Evolutionary conservation across 2,329 filamentous ascomycete species (phyloP).

Genomic region (Alternaria metachromatica): DNA sequence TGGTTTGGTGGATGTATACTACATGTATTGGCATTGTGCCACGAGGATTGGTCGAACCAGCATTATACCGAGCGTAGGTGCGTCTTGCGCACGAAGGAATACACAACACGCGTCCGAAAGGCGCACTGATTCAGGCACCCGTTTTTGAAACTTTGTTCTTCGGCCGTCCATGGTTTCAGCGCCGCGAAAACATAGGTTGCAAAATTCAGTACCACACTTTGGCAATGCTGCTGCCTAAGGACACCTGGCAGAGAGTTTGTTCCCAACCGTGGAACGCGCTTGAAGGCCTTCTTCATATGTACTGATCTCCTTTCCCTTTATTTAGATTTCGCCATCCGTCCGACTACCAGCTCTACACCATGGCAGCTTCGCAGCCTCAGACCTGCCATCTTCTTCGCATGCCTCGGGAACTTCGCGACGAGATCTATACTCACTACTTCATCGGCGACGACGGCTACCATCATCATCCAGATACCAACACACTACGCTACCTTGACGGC

Average conservation of each 20-base stretch:
- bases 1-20: constrained; percentile 15
- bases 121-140: background rate
- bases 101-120: background rate
- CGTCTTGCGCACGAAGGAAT: background rate
- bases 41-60: background rate
- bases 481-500: background rate
- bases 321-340: no score
- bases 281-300: background rate
- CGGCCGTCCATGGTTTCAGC: background rate
- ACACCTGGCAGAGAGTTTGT: background rate
- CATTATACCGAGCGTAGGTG: background rate
- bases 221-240: background rate
- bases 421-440: background rate
- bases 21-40: constrained; percentile 15
- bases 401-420: background rate
- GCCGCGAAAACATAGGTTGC: background rate
- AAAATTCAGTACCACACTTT: background rate
- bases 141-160: background rate
- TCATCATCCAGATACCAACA: background rate
- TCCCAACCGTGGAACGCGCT: no score
- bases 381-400: background rate
- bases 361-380: background rate
- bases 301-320: background rate
- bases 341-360: background rate
- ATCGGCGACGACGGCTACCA: background rate